Conservation (phyloP, 2,329 filamentous ascomycete species). For the Aspergillus brasiliensis region DNA sequence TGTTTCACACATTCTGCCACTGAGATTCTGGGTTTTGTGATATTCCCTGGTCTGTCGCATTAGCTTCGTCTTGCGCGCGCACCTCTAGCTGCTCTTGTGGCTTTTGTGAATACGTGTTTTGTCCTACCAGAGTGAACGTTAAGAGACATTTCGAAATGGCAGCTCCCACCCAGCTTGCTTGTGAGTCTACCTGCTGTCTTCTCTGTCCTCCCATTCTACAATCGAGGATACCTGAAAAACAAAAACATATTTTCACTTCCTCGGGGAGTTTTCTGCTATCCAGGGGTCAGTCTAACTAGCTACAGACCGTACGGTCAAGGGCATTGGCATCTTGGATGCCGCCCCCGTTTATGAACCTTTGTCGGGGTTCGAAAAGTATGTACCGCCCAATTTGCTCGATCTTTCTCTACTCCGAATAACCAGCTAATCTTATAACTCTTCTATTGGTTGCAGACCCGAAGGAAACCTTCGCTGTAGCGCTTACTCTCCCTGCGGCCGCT, state of each 20-base stretch:
- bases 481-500: conserved; percentile 94
- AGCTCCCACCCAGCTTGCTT: conserved; percentile 90
- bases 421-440: conserved; percentile 14
- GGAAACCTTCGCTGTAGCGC: conserved; percentile 92
- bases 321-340: conserved; percentile 90
- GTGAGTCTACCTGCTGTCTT: conserved; percentile 46
- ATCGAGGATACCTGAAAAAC: neutral
- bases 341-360: conserved; percentile 84
- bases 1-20: conserved; percentile 8
- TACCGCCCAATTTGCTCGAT: neutral
- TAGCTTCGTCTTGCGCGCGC: neutral
- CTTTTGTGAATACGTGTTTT: conserved; percentile 9
- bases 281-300: conserved; percentile 19
- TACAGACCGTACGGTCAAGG: conserved; percentile 88
- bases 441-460: conserved; percentile 66
- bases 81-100: conserved; percentile 9
- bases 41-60: conserved; percentile 4
- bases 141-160: conserved; percentile 62
- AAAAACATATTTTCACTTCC: neutral
- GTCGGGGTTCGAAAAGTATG: conserved; percentile 69
- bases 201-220: neutral
- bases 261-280: neutral
- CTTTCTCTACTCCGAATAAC: too few relatives aligned
- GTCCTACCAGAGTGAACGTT: conserved; percentile 10
- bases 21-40: conserved; percentile 8